Evolutionary conservation across 2,329 filamentous ascomycete species (phyloP).

Genomic region (Neonectria coccinea): DNA sequence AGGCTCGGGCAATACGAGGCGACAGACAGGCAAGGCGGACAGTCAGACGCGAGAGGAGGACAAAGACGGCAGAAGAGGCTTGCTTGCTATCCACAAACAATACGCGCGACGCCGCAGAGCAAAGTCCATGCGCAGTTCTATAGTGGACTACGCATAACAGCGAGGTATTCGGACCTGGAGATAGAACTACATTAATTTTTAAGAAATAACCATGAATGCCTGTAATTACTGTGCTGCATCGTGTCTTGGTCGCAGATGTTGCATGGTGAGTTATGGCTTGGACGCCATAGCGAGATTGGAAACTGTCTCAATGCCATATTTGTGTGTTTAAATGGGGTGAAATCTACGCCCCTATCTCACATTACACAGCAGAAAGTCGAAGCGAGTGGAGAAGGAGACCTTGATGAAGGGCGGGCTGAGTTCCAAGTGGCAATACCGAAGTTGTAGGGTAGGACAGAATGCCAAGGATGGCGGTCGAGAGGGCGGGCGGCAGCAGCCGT

Average conservation of each 20-base stretch:
- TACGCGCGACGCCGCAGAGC: neutral
- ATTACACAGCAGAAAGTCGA: neutral
- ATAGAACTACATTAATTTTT: neutral
- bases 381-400: neutral
- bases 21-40: neutral
- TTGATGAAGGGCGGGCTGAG: neutral
- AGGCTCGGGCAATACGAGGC: neutral
- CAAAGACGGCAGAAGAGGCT: neutral
- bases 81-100: neutral
- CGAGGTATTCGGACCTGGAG: neutral
- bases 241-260: neutral
- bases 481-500: conserved; percentile 8
- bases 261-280: neutral
- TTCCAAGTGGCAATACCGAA: conserved; percentile 4
- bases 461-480: neutral
- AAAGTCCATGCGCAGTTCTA: neutral
- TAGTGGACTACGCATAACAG: neutral
- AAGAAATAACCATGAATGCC: neutral
- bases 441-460: conserved; percentile 20
- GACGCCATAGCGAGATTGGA: neutral
- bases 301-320: neutral
- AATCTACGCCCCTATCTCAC: neutral
- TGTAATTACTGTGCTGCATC: neutral
- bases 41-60: neutral
- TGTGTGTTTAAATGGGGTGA: neutral